Evolutionary conservation across 192 early-diverging fungal species (phyloP).

Genomic region (Backusella macrospora): DNA sequence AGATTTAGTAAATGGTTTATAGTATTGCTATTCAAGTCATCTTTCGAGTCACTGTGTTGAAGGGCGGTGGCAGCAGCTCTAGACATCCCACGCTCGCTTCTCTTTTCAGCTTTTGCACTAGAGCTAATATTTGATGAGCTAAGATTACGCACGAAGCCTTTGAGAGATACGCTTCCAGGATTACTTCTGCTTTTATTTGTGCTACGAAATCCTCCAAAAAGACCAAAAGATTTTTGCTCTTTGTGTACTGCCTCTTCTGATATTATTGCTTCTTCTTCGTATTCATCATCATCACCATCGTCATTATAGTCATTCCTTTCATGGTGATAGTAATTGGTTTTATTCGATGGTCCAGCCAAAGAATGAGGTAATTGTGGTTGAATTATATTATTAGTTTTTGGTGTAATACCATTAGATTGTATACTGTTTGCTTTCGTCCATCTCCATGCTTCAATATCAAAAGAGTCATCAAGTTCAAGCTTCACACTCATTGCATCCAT

Average conservation of each 20-base stretch:
- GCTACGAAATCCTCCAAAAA: constrained; percentile 4
- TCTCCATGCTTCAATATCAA: not conserved
- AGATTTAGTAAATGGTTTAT: not conserved
- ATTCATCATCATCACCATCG: too few species aligned
- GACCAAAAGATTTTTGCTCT: constrained; percentile 3
- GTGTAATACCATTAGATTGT: not conserved
- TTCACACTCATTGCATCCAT: constrained; percentile 9
- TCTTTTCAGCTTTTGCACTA: not conserved
- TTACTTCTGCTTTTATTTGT: not conserved
- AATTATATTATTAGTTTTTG: not conserved
- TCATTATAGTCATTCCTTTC: not conserved
- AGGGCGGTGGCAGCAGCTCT: not conserved
- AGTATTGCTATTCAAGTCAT: not conserved
- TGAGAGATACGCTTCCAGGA: not conserved
- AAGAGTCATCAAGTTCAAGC: constrained; percentile 2
- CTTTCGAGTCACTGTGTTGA: constrained; percentile 1
- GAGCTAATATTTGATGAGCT: not conserved
- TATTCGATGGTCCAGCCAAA: constrained; percentile 11
- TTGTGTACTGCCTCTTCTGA: not conserved
- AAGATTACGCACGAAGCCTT: not conserved
- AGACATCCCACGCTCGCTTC: constrained; percentile 1
- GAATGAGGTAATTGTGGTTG: not conserved
- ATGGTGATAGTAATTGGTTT: not conserved
- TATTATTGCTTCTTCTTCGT: not conserved
- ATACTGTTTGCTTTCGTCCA: not conserved